These are phyloP conservation scores for Botrytis aclada DNA, from an alignment of 2,329 filamentous ascomycete genomes.

Conservation along the genomic window DNA sequence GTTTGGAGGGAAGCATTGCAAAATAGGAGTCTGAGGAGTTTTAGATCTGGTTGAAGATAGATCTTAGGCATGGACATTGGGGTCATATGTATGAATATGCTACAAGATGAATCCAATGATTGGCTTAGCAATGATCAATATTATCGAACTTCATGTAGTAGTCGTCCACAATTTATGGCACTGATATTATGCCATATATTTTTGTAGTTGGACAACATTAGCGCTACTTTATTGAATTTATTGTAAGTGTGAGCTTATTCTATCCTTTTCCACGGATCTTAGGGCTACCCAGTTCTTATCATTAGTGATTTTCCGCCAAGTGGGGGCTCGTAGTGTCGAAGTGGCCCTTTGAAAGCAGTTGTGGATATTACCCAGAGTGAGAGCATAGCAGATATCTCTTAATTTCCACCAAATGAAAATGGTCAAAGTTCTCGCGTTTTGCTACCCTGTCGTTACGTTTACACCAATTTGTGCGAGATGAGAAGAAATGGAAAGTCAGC, in stretches of 20 bases:
- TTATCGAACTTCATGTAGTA: not conserved
- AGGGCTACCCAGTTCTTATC: not conserved
- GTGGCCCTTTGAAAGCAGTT: not conserved
- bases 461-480: not conserved
- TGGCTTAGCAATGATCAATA: not conserved
- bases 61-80: not conserved
- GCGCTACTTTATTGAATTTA: not conserved
- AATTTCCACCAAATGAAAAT: not conserved
- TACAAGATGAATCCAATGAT: not conserved
- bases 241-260: not conserved
- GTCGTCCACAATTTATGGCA: not conserved
- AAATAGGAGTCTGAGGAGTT: conserved; percentile 10
- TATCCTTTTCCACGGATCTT: not conserved
- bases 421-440: not conserved
- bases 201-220: not conserved
- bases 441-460: not conserved
- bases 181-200: not conserved
- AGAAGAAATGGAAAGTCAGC: not conserved
- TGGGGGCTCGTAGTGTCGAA: not conserved
- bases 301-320: not conserved
- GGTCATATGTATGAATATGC: conserved; percentile 13
- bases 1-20: conserved; percentile 1
- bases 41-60: not conserved
- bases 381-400: not conserved
- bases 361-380: not conserved